These are phyloP conservation scores for Penicillium olsonii DNA, from an alignment of 2,329 filamentous ascomycete genomes.

Conservation along the genomic window DNA sequence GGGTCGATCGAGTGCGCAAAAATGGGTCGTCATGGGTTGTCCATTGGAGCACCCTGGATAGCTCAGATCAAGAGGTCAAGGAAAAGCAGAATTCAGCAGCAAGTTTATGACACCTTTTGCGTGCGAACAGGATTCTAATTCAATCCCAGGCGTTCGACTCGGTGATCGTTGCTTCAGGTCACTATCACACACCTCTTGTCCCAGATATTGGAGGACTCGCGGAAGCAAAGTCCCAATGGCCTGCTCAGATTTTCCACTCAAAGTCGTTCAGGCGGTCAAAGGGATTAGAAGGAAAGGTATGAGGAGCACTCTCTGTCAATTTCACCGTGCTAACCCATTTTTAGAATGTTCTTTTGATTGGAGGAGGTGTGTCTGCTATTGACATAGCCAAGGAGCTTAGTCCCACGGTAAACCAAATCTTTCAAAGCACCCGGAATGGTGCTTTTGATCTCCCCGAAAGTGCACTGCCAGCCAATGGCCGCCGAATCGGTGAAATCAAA, in stretches of 20 bases:
- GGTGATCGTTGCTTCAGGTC: constrained; percentile 56
- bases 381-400: constrained; percentile 58
- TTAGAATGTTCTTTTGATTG: constrained; percentile 58
- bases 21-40: constrained; percentile 53
- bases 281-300: constrained; percentile 56
- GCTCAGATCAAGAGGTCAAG: constrained; percentile 5
- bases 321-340: not conserved
- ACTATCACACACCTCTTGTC: constrained; percentile 55
- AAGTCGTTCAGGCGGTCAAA: constrained; percentile 53
- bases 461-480: constrained; percentile 56
- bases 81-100: constrained; percentile 2
- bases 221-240: constrained; percentile 50
- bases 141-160: constrained; percentile 46
- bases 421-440: constrained; percentile 62
- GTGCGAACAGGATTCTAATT: no score
- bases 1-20: constrained; percentile 59
- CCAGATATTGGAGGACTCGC: constrained; percentile 52
- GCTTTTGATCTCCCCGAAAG: constrained; percentile 58
- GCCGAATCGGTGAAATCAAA: constrained; percentile 55
- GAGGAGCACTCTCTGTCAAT: constrained; percentile 6
- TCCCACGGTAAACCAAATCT: constrained; percentile 46
- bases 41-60: constrained; percentile 47
- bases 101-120: no score
- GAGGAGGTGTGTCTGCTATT: constrained; percentile 57
- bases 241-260: constrained; percentile 51